A percentile compares a stretch with the other conserved stretches of the same genome.
phyloP scores from a whole-genome alignment of 106 monocot species.

The Cymbidium sinense region DNA sequence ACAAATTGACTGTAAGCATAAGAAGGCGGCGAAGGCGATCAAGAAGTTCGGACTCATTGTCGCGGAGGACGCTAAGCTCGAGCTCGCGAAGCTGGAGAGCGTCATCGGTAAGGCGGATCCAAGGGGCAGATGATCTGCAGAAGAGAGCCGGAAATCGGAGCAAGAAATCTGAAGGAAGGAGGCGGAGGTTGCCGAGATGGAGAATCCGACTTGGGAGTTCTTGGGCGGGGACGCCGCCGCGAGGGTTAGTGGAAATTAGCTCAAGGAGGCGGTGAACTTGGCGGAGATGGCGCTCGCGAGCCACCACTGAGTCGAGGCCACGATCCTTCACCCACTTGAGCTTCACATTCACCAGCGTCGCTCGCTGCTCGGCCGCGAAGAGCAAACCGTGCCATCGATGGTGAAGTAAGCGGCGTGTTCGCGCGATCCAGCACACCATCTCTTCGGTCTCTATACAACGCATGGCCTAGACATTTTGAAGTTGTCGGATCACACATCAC shows the following conservation, averaged over 20 bases:
- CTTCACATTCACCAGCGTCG: constrained; percentile 58
- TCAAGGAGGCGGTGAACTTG: constrained; percentile 46
- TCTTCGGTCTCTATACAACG: not conserved
- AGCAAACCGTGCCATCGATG: not conserved
- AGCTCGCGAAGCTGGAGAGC: constrained; percentile 32
- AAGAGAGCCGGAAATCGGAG: constrained; percentile 59
- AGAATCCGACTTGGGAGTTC: constrained; percentile 7
- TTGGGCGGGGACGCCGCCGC: constrained; percentile 9
- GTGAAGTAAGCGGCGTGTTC: not conserved
- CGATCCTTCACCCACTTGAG: constrained; percentile 63
- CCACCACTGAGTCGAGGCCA: constrained; percentile 50
- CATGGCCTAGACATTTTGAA: too few relatives aligned
- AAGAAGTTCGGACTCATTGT: constrained; percentile 40
- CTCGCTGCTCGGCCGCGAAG: constrained; percentile 19
- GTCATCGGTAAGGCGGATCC: constrained; percentile 41
- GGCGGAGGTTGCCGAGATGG: constrained; percentile 7
- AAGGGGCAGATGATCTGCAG: constrained; percentile 13
- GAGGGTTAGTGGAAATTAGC: constrained; percentile 18
- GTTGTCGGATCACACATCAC: too few relatives aligned
- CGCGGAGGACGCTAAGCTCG: constrained; percentile 20
- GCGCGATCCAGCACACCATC: not conserved
- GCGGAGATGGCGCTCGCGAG: constrained; percentile 66
- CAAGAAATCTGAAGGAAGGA: constrained; percentile 26
- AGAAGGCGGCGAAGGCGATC: constrained; percentile 56
- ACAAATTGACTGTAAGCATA: constrained; percentile 38